A percentile compares a stretch with the other conserved stretches of the same genome.
Conservation (phyloP, 371 early-diverging fungal species). For the Mucor racemosus region DNA sequence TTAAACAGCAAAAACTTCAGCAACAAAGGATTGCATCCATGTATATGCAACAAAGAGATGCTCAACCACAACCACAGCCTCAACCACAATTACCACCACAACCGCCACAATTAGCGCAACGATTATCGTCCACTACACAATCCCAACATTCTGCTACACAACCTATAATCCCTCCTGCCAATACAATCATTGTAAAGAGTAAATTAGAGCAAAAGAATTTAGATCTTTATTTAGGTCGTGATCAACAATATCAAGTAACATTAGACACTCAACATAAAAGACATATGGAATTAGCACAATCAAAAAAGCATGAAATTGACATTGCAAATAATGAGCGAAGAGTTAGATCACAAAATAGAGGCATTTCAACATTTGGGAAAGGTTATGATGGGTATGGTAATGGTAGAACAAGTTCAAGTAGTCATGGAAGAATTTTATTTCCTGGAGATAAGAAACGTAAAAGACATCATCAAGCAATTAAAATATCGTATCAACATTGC, state of each 20-base stretch:
- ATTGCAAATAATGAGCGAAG: slow-evolving; percentile 34
- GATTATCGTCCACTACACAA: not conserved
- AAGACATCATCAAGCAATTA: slow-evolving; percentile 22
- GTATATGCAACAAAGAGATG: not conserved
- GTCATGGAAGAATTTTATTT: slow-evolving; percentile 29
- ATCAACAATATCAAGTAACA: slow-evolving; percentile 42
- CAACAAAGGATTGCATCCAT: not conserved
- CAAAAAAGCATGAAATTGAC: slow-evolving; percentile 47
- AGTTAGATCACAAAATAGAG: slow-evolving; percentile 33
- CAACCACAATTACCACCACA: slow-evolving; percentile 1
- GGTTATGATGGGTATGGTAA: slow-evolving; percentile 50
- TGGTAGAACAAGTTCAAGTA: slow-evolving; percentile 23
- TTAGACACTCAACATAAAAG: slow-evolving; percentile 46
- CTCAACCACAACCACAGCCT: not conserved
- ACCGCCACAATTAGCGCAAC: not conserved
- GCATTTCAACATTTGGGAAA: slow-evolving; percentile 39
- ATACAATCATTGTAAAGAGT: slow-evolving; percentile 7
- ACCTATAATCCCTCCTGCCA: slow-evolving; percentile 4
- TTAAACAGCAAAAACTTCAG: slow-evolving; percentile 2
- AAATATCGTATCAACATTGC: not conserved
- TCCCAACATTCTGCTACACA: not conserved
- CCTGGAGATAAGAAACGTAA: slow-evolving; percentile 43
- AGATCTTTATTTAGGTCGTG: slow-evolving; percentile 35
- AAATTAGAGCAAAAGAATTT: slow-evolving; percentile 25
- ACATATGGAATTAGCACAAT: slow-evolving; percentile 47